Percentiles rank a stretch among this genome's conserved stretches.
Conservation (phyloP, 75 land plant genomes). For the Pinus taeda region DNA sequence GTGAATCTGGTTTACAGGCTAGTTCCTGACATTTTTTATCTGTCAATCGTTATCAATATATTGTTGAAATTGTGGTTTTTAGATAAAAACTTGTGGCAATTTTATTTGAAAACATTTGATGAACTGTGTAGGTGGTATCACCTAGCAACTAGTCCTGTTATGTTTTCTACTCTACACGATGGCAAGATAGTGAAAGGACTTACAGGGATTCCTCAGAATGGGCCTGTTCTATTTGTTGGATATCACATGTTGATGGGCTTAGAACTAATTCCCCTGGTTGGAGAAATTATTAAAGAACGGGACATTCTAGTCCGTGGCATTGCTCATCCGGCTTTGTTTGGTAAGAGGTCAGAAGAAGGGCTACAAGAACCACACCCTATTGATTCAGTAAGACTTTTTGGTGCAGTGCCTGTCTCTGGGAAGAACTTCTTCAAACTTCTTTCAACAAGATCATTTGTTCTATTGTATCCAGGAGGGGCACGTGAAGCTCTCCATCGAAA, state of each 20-base stretch:
- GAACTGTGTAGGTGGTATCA: no score
- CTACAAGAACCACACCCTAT: slow-evolving; percentile 20
- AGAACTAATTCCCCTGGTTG: slow-evolving; percentile 56
- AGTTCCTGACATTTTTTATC: not conserved
- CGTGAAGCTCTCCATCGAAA: slow-evolving; percentile 92
- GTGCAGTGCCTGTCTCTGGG: slow-evolving; percentile 68
- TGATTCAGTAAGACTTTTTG: slow-evolving; percentile 61
- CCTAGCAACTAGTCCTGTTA: slow-evolving; percentile 52
- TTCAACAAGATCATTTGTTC: slow-evolving; percentile 48
- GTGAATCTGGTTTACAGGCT: not conserved
- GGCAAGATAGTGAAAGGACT: slow-evolving; percentile 77
- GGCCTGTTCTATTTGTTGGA: slow-evolving; percentile 88
- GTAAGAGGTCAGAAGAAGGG: slow-evolving; percentile 9
- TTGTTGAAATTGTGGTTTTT: not conserved
- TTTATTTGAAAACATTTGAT: not conserved
- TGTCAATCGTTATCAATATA: not conserved
- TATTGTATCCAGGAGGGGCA: slow-evolving; percentile 94
- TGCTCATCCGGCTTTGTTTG: slow-evolving; percentile 78
- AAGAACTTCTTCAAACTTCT: slow-evolving; percentile 56
- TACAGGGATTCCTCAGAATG: slow-evolving; percentile 70
- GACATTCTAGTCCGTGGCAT: slow-evolving; percentile 67
- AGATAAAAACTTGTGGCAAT: not conserved
- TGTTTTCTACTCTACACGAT: slow-evolving; percentile 70
- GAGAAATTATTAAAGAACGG: slow-evolving; percentile 51
- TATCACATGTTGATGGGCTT: slow-evolving; percentile 92